These are phyloP conservation scores for Xylariaceae sp. DNA, from an alignment of 2,329 filamentous ascomycete genomes.

Conservation along the genomic window DNA sequence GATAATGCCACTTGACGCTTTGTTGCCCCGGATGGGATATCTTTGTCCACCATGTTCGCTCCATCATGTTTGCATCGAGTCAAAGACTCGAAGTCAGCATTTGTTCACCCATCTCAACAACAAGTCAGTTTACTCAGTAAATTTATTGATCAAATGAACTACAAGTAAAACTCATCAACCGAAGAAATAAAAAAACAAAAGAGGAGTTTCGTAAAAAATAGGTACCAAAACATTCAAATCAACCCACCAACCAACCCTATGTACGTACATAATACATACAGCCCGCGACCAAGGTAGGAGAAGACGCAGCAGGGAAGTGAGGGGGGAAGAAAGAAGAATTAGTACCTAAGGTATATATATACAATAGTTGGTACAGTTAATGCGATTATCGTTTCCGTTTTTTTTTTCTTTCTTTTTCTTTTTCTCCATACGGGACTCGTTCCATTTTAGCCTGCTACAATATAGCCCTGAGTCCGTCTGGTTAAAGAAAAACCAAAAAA, in stretches of 20 bases:
- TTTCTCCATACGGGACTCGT: slow-evolving; percentile 2
- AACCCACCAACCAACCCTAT: background rate
- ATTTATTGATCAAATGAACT: too few relatives aligned
- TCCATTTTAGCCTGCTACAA: slow-evolving; percentile 4
- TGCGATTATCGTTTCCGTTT: slow-evolving; percentile 3
- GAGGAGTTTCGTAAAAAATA: too few relatives aligned
- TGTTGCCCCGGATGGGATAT: too few relatives aligned
- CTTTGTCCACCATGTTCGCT: too few relatives aligned
- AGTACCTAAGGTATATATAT: slow-evolving; percentile 11
- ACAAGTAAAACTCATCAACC: too few relatives aligned
- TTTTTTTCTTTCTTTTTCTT: too few relatives aligned
- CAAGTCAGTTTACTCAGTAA: too few relatives aligned
- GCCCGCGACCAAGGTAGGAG: background rate
- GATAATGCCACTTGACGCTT: too few relatives aligned
- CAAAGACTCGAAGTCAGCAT: too few relatives aligned
- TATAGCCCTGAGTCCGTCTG: background rate
- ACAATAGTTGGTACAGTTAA: slow-evolving; percentile 15
- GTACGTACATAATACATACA: background rate
- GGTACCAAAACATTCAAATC: background rate
- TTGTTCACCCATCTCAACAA: too few relatives aligned
- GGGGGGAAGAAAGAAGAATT: slow-evolving; percentile 4
- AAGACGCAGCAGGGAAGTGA: background rate
- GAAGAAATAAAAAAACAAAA: too few relatives aligned
- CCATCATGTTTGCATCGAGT: too few relatives aligned
- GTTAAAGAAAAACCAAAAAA: background rate